Base-by-base conservation (phyloP, 2,329 filamentous ascomycete genomes). In the Xylariaceae sp. region DNA sequence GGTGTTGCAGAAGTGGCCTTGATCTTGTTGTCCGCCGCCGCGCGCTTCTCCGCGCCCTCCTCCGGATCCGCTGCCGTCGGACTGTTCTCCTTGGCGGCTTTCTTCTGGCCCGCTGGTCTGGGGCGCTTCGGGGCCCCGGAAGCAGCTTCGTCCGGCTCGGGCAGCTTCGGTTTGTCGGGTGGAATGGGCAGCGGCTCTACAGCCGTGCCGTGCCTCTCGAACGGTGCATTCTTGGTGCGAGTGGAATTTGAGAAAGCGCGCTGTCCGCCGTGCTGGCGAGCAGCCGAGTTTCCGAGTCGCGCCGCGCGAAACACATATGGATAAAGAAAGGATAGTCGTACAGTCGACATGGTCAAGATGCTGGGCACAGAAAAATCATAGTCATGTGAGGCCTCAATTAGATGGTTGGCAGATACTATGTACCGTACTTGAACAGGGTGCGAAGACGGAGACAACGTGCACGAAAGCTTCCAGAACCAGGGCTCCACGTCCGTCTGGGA, bases 281-380 rank as follows among this genome's bases (percentile, higher is more conserved):
- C 25, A 56, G 64, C 53, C 59, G 64, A 53, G 58, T 75, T 52
- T 57, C 57, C 51, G 42, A 54, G 46, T 42, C 68, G 65, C 43
- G 68, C 55, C 12, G 68, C 64, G 35, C 77, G 75, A 56, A 80
- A 73, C 35, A 84, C 58, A 45, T 77, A 75, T 29, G 81, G 79
- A 46, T 83, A 84, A 13, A 85, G 64, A 50, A 84, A 84, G 12
- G 75, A 73, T 39, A 85, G 64, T 49, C 80, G 69, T 39, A 66
- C 63, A 16, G 72, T 67, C 42, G 78, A 68, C 76, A 85, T 85
- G 40, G 49, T 55, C 4, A 37, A 29, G 37, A 37, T n/a, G n/a
- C n/a, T n/a, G n/a, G n/a, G n/a, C n/a, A n/a, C n/a, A n/a, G n/a
- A n/a, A n/a, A n/a, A n/a, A n/a, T n/a, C n/a, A n/a, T n/a, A n/a